These are phyloP conservation scores for Boletales sp. DNA, from an alignment of 768 basidiomycete genomes.

Conservation along the genomic window DNA sequence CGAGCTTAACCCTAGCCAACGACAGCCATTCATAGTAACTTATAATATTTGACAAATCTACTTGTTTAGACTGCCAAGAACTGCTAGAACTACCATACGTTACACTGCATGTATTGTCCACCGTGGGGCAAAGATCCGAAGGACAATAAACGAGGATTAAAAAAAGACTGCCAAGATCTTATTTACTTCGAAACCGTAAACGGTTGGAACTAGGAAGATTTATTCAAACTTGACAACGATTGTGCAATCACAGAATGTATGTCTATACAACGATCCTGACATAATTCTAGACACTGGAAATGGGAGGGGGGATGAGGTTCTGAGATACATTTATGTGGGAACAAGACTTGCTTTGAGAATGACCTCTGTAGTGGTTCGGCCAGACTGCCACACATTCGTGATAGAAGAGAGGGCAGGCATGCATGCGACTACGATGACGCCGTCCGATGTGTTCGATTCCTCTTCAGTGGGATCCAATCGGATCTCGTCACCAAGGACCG, in stretches of 20 bases:
- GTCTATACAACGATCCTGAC: constrained; percentile 67
- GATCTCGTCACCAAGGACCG: constrained; percentile 51
- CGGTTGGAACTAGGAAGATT: constrained; percentile 6
- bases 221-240: constrained; percentile 43
- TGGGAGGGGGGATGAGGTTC: neutral
- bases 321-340: neutral
- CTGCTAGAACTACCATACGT: too few relatives aligned
- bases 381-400: constrained; percentile 86
- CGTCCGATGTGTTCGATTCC: constrained; percentile 56
- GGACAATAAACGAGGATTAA: too few relatives aligned
- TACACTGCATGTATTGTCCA: too few relatives aligned
- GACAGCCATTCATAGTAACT: constrained; percentile 10
- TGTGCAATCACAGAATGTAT: constrained; percentile 75
- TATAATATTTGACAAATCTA: constrained; percentile 18
- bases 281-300: constrained; percentile 62
- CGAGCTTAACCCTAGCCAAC: too few relatives aligned
- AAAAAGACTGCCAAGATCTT: too few relatives aligned
- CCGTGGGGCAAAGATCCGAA: too few relatives aligned
- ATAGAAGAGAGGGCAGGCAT: constrained; percentile 85
- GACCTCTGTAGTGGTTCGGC: constrained; percentile 54
- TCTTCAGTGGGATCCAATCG: constrained; percentile 81
- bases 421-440: constrained; percentile 74
- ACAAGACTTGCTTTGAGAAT: constrained; percentile 51
- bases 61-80: neutral
- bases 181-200: neutral